A percentile compares a stretch with the other conserved stretches of the same genome.
Conservation (phyloP, 768 basidiomycete genomes). For the Pleurotus cornucopiae region DNA sequence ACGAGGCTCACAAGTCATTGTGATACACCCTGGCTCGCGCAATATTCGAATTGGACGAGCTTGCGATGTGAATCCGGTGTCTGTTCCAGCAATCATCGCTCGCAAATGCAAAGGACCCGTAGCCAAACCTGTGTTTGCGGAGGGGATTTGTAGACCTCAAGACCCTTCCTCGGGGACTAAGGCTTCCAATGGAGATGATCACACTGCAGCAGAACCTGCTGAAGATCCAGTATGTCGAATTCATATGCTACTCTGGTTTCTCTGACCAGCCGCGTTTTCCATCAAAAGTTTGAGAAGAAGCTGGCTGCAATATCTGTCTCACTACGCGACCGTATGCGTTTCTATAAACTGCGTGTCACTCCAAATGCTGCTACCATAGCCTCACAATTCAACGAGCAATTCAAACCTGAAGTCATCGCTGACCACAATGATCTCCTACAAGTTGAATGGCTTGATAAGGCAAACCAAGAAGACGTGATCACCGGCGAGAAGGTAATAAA, state of each 20-base stretch:
- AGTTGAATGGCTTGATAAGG: conserved; percentile 76
- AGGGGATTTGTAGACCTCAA: conserved; percentile 51
- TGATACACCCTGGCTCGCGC: conserved; percentile 78
- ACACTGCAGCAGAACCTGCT: conserved; percentile 38
- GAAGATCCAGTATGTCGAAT: conserved; percentile 56
- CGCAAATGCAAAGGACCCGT: conserved; percentile 49
- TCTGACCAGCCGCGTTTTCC: neutral
- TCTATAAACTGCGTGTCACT: conserved; percentile 77
- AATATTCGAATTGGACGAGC: conserved; percentile 71
- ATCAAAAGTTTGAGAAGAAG: conserved; percentile 66
- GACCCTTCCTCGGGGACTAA: conserved; percentile 15
- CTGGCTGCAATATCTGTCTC: conserved; percentile 68
- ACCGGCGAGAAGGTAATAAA: conserved; percentile 66
- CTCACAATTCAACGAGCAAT: conserved; percentile 76
- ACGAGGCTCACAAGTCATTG: conserved; percentile 74
- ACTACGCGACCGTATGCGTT: conserved; percentile 78
- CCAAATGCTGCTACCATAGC: conserved; percentile 68
- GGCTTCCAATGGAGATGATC: conserved; percentile 43
- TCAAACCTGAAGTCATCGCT: conserved; percentile 80
- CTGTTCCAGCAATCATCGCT: conserved; percentile 70
- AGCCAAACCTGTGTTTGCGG: conserved; percentile 37
- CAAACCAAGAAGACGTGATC: conserved; percentile 45
- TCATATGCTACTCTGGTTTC: neutral
- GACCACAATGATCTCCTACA: conserved; percentile 81
- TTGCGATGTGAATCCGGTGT: conserved; percentile 68